phyloP scores from a whole-genome alignment of 805 yeast genomes.

The Starmerella gropengiesseri region DNA sequence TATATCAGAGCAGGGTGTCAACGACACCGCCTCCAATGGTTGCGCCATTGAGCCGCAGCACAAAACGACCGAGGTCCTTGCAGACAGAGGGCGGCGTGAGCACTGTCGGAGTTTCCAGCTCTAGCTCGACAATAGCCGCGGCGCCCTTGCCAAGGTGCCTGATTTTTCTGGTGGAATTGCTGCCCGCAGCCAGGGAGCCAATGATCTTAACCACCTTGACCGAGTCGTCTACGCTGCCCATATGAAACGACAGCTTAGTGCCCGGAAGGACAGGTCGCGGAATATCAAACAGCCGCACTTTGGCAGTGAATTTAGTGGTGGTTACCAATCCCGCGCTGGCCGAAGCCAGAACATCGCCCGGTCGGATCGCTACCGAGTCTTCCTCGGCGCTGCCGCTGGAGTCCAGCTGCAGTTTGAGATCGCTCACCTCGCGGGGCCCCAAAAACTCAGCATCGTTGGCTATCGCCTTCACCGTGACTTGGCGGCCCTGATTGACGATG shows the following conservation, averaged over 20 bases:
- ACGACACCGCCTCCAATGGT: slow-evolving; percentile 60
- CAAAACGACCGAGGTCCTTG: slow-evolving; percentile 52
- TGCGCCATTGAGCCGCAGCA: slow-evolving; percentile 55
- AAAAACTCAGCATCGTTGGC: slow-evolving; percentile 32
- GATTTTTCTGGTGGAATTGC: slow-evolving; percentile 35
- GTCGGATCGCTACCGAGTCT: slow-evolving; percentile 37
- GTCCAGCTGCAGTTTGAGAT: slow-evolving; percentile 34
- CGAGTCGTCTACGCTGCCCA: slow-evolving; percentile 63
- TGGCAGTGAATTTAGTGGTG: slow-evolving; percentile 42
- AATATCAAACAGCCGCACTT: slow-evolving; percentile 53
- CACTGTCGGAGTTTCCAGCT: slow-evolving; percentile 42
- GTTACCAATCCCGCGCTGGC: slow-evolving; percentile 39
- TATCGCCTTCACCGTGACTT: slow-evolving; percentile 18
- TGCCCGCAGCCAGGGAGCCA: slow-evolving; percentile 26
- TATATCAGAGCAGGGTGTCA: slow-evolving; percentile 19
- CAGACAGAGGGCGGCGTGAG: slow-evolving; percentile 40
- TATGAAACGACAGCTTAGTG: slow-evolving; percentile 62
- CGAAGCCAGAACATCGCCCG: slow-evolving; percentile 57
- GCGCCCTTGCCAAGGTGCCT: slow-evolving; percentile 53
- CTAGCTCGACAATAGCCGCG: slow-evolving; percentile 47
- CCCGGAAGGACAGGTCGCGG: slow-evolving; percentile 70
- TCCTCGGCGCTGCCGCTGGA: slow-evolving; percentile 1
- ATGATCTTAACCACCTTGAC: slow-evolving; percentile 48
- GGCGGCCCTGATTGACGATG: slow-evolving; percentile 28
- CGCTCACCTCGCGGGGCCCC: slow-evolving; percentile 45